Evolutionary conservation across 1,139 yeast genomes (phyloP).

Genomic region (Zygoascus sp.): DNA sequence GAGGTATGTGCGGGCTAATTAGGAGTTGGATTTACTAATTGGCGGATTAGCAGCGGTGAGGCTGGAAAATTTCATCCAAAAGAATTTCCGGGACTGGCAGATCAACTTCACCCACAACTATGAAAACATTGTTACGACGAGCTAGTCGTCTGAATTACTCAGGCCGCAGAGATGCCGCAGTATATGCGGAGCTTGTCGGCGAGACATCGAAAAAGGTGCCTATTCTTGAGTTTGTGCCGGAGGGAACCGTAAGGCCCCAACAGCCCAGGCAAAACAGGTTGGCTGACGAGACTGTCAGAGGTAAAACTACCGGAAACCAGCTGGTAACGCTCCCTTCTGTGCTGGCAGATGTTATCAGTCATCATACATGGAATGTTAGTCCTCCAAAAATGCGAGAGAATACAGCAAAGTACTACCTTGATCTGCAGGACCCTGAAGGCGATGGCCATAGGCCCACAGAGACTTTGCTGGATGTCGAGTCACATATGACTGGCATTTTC

Average conservation of each 20-base stretch:
- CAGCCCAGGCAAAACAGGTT: neutral
- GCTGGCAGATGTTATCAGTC: slow-evolving; percentile 22
- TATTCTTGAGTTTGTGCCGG: slow-evolving; percentile 3
- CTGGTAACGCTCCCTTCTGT: slow-evolving; percentile 24
- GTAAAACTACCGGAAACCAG: slow-evolving; percentile 21
- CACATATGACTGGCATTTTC: slow-evolving; percentile 79
- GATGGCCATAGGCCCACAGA: slow-evolving; percentile 28
- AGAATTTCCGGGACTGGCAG: neutral
- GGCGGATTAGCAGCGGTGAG: neutral
- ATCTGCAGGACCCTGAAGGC: slow-evolving; percentile 14
- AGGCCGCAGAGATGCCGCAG: slow-evolving; percentile 1
- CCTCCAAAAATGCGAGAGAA: slow-evolving; percentile 29
- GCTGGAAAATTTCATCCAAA: neutral
- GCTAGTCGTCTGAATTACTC: slow-evolving; percentile 2
- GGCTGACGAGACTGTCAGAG: slow-evolving; percentile 2
- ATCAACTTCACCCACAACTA: neutral
- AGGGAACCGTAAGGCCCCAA: neutral
- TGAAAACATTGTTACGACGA: neutral
- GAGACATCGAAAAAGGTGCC: slow-evolving; percentile 13
- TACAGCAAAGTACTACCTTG: slow-evolving; percentile 27
- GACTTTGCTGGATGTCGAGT: slow-evolving; percentile 64
- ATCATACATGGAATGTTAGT: slow-evolving; percentile 16
- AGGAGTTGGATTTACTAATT: neutral
- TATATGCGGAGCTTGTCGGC: slow-evolving; percentile 16
- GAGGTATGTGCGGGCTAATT: neutral